Conservation (phyloP, 1,284 basidiomycete species). For the Melanopsichium pennsylvanicum region DNA sequence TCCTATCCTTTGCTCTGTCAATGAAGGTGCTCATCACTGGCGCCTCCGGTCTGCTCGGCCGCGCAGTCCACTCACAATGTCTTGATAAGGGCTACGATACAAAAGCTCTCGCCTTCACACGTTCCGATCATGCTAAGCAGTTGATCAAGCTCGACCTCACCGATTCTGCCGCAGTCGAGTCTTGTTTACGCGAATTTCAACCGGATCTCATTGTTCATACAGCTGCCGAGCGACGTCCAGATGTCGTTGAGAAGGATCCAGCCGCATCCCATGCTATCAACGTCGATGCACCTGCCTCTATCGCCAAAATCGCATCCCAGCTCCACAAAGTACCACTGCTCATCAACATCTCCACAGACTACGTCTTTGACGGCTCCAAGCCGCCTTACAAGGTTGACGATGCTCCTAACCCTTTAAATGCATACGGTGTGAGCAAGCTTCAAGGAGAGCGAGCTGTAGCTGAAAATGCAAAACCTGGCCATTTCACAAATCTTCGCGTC, state of each 20-base stretch:
- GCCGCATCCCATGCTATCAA: slow-evolving; percentile 68
- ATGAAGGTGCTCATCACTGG: slow-evolving; percentile 67
- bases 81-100: slow-evolving; percentile 31
- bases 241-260: slow-evolving; percentile 66
- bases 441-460: slow-evolving; percentile 64
- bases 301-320: slow-evolving; percentile 51
- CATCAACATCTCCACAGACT: slow-evolving; percentile 68
- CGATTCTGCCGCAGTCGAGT: slow-evolving; percentile 65
- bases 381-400: slow-evolving; percentile 69
- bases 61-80: slow-evolving; percentile 65
- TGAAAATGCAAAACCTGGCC: slow-evolving; percentile 41
- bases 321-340: slow-evolving; percentile 62
- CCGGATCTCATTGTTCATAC: slow-evolving; percentile 69
- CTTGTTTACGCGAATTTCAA: slow-evolving; percentile 64
- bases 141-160: slow-evolving; percentile 68
- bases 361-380: slow-evolving; percentile 64
- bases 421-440: slow-evolving; percentile 67
- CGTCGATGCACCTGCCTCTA: slow-evolving; percentile 67
- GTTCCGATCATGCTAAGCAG: slow-evolving; percentile 62
- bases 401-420: slow-evolving; percentile 68
- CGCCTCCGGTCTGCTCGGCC: slow-evolving; percentile 69
- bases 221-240: slow-evolving; percentile 69
- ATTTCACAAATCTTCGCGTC: slow-evolving; percentile 66
- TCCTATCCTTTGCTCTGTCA: too few species aligned
- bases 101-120: slow-evolving; percentile 67